Evolutionary conservation across 2,329 filamentous ascomycete genomes (phyloP), one percentile per base, ranked within the genome.

Genomic region (Akanthomyces lecanii): DNA sequence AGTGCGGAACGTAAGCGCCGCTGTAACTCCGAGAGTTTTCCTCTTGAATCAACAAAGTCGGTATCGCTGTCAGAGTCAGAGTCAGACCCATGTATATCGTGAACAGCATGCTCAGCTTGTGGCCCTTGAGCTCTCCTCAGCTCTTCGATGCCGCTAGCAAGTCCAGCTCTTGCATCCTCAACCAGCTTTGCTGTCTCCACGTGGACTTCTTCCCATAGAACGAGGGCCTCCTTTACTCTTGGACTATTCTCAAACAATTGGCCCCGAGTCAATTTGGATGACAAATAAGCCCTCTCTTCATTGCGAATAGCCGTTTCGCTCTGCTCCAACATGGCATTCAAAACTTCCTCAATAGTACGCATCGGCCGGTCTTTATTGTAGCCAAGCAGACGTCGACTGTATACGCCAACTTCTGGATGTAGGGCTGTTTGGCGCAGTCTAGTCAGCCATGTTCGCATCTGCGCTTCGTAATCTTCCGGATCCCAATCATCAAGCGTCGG

Each of bases 321-420:
- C 70, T 94, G 88, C 62, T 97, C 92, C 63, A 97, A 89, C 94
- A 99, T 97, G 5, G 89, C 87, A 66, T 92, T 88, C 12, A 99
- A 79, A 1, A 98, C 94, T 73, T 98, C 91, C 21, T 88, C 85
- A 1, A 97, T 89, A 0, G 93, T 96, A 14, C 90, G 84, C 66
- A 97, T 80, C 0, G 91, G 88, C 0, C 85, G 87, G 60, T 81
- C 81, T 55, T 81, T 85, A 50, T 79, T 84, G 51, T 83, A 81
- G 1, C 88, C 88, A 6, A 91, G 75, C 0, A 84, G 82, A 65
- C 82, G 84, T 16, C 88, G 81, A 67, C 89, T 89, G 38, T 83
- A 84, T 11, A 82, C 82, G 21, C 89, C 89, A 48, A 96, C 85
- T 71, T 96, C 89, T 0, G 94, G 92, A 74, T 97, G 92, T 18